A percentile compares a stretch with the other conserved stretches of the same genome.
Evolutionary conservation across 257 asterid genomes (phyloP).

Genomic region (Rhazya stricta): DNA sequence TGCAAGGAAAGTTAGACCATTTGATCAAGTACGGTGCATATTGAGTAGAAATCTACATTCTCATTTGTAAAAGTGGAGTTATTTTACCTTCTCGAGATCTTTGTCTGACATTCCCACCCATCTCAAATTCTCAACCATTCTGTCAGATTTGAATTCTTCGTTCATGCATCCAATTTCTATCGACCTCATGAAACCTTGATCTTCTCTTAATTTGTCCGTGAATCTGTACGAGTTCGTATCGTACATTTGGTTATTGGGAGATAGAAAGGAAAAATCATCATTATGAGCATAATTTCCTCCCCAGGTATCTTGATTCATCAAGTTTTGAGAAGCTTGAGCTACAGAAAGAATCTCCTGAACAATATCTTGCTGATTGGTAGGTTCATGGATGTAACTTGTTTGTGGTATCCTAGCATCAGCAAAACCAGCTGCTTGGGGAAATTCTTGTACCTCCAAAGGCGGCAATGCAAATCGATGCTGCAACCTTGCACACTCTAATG

Average conservation of each 20-base stretch:
- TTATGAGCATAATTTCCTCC: conserved; percentile 31
- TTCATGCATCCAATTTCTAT: conserved; percentile 47
- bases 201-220: conserved; percentile 33
- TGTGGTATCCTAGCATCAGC: conserved; percentile 30
- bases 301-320: conserved; percentile 51
- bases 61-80: neutral
- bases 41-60: neutral
- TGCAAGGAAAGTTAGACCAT: neutral
- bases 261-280: conserved; percentile 61
- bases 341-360: conserved; percentile 76
- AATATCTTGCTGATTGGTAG: conserved; percentile 43
- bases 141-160: conserved; percentile 39
- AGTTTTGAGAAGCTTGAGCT: conserved; percentile 75
- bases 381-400: conserved; percentile 30
- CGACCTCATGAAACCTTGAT: conserved; percentile 26
- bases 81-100: conserved; percentile 36
- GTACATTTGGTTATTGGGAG: conserved; percentile 32
- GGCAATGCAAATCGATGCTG: conserved; percentile 71
- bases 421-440: conserved; percentile 33
- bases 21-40: neutral
- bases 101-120: conserved; percentile 43
- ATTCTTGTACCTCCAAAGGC: conserved; percentile 68
- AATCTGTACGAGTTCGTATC: conserved; percentile 31
- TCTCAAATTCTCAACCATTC: conserved; percentile 52
- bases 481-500: conserved; percentile 84